Evolutionary conservation across 768 basidiomycete genomes (phyloP), one percentile per base, ranked within the genome.

Genomic region (Pleurotus giganteus): DNA sequence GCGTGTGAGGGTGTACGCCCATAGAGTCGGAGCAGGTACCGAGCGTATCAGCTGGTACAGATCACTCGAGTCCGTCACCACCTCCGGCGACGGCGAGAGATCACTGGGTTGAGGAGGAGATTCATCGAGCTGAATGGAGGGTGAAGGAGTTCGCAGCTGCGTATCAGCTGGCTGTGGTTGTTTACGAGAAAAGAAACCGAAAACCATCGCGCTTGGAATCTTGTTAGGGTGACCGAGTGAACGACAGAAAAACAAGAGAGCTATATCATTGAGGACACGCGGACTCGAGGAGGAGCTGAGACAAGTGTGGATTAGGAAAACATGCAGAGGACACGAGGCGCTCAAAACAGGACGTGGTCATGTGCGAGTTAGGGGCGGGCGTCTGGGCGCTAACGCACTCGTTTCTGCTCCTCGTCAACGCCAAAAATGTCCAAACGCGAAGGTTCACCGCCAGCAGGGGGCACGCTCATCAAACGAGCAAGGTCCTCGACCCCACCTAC

Each of bases 381-480:
- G n/a, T n/a, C n/a, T n/a, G n/a, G n/a, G n/a, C n/a, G n/a, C n/a
- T n/a, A n/a, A n/a, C n/a, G n/a, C n/a, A n/a, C n/a, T n/a, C n/a
- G n/a, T n/a, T n/a, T n/a, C n/a, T n/a, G n/a, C n/a, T n/a, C n/a
- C n/a, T n/a, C 39, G 15, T 53, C 51, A 34, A 29, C 31, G 2
- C 54, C 53, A 59, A 47, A 71, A 65, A 89, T 91, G 89, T 88
- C 88, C 32, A 91, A 91, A 78, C 79, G 88, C 65, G 72, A 76
- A 46, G 74, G 74, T 41, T 86, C 87, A 4, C 83, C 87, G 42
- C 77, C 83, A 3, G 62, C 73, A 39, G 73, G 69, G 12, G 81
- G 82, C 15, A 72, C 75, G 1, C 74, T 90, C 56, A 76, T 89
- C 23, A 91, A 91, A 70, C 75, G 86, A 68, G 86, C 68, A 66